Conservation (phyloP, 148 eudicot genomes). For the Rheum nobile region DNA sequence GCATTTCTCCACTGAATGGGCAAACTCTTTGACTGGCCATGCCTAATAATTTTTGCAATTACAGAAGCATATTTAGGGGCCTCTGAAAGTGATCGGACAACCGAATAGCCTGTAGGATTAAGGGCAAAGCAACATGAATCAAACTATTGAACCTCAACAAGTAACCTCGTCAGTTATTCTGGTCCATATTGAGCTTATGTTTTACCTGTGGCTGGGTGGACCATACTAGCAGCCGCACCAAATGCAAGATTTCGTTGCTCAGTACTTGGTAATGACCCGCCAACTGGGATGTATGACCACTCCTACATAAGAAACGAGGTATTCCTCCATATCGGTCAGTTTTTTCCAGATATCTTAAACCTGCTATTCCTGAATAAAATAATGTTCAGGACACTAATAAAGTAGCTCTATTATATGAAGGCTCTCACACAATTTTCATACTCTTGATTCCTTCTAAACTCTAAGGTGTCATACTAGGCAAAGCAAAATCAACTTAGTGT, state of each 20-base stretch:
- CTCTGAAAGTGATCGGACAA: constrained; percentile 89
- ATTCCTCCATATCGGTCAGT: neutral
- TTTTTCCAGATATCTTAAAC: neutral
- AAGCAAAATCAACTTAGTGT: neutral
- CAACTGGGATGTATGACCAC: constrained; percentile 98
- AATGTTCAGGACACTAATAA: neutral
- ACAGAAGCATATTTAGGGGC: constrained; percentile 89
- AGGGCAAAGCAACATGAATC: constrained; percentile 1
- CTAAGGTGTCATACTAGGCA: neutral
- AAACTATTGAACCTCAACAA: neutral
- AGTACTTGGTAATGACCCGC: constrained; percentile 92
- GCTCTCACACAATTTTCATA: neutral
- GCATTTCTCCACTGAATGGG: constrained; percentile 23
- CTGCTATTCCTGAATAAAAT: neutral
- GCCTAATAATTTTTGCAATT: constrained; percentile 61
- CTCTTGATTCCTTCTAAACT: neutral
- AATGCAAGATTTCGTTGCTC: constrained; percentile 95
- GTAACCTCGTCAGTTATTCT: neutral
- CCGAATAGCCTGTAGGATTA: constrained; percentile 65
- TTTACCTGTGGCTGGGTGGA: constrained; percentile 95
- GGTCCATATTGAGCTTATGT: constrained; percentile 11
- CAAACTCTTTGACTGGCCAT: constrained; percentile 26
- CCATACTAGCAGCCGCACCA: constrained; percentile 99
- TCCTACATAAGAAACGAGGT: constrained; percentile 42
- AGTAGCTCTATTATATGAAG: neutral